Base-by-base conservation (phyloP, 129 eudicot genomes). In the Apium graveolens region DNA sequence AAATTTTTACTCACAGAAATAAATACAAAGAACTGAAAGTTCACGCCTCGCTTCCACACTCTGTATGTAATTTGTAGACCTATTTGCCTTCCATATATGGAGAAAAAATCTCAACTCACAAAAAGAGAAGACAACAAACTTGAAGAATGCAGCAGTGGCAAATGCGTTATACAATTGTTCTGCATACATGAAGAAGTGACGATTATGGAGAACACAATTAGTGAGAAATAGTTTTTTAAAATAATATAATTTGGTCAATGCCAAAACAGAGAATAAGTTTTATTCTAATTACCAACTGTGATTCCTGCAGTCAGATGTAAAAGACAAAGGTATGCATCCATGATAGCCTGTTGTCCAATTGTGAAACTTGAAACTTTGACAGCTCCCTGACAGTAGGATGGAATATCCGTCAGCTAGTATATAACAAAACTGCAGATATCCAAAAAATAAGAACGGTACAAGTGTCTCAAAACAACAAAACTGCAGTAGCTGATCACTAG, bases 261-360 rank as follows among this genome's bases (percentile, higher is more conserved):
- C n/a, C 62, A 57, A 38, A 55, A 38, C 24, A 73, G 3, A 3
- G 27, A 62, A 29, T 78, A 11, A n/a, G n/a, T n/a, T n/a, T 24
- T 7, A 7, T 35, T 26, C 5, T 10, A 60, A 21, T 65, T 87
- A 95, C 98, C 98, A 79, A 90, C 97, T 84, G 89, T 79, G 41
- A 90, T 90, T 76, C 97, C 98, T 20, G 97, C 97, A 44, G 96
- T 90, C 80, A 95, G 86, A 87, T 95, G 98, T 82, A 91, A 79
- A 81, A 91, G 96, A 78, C 96, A 95, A 85, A 95, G 89, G 89
- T 95, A 95, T 27, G 97, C 98, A 88, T 95, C 98, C 94, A 95
- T 91, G 79, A 91, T 95, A 78, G 96, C 96, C 83, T 95, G 98
- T 70, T 95, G 98, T 76, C 98, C 98, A 39, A 95, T 91, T 96